Evolutionary conservation across 1,284 basidiomycete species (phyloP), one percentile per base, ranked within the genome.

Genomic region (Ustilago trichophora): DNA sequence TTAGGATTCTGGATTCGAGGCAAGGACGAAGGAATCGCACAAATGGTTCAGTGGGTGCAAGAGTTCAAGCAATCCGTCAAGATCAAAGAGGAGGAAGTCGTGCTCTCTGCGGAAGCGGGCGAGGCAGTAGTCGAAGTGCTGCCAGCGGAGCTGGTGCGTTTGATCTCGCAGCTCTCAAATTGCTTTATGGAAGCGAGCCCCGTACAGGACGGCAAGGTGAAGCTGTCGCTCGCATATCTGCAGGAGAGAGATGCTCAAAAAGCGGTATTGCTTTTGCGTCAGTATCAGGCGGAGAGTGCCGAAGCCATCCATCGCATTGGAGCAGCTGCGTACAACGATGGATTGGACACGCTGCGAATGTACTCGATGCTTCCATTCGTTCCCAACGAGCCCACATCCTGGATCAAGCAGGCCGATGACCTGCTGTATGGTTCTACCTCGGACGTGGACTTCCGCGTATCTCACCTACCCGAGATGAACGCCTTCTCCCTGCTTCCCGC

Each of bases 361-460:
- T 66, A 54, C 33, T 46, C 67, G 10, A 60, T 71, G 60, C 43
- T 71, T 29, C 67, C 67, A 1, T 71, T 66, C 24, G 60, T 59
- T 19, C 51, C 60, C 32, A 70, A 53, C 53, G 59, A 64, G 36
- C 66, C 66, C 9, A 41, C 46, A 27, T 22, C 51, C 4, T 70
- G 66, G 66, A 49, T 52, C 34, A 50, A 51, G 31, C 55, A 70
- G 42, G 66, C 52, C 3, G 51, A 70, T 15, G 56, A 64, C 15
- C 18, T 55, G n/a, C 31, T 69, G 19, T 59, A 46, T 41, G 59
- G 59, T 13, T 40, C 60, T 4, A 29, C 35, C 13, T 48, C 55
- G 5, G 66, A 64, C 7, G 6, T 64, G 13, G 42, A 48, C 3
- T 70, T 70, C 55, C 55, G 66, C 7, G 49, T 64, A 1, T n/a